phyloP scores from a whole-genome alignment of 2,329 filamentous ascomycete species.

The Zasmidium angulare region DNA sequence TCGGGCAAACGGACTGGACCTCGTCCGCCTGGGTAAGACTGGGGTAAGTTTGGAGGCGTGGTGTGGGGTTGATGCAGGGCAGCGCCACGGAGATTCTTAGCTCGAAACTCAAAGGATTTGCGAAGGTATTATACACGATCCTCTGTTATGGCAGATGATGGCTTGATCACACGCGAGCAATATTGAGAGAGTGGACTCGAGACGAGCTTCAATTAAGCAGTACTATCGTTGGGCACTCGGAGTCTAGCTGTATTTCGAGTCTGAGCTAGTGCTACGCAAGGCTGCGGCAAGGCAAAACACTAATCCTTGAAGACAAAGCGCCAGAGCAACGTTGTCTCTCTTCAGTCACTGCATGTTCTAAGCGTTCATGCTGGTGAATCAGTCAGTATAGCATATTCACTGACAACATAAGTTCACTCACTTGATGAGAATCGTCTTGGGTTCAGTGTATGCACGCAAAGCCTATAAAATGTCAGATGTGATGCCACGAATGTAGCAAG shows the following conservation, averaged over 20 bases:
- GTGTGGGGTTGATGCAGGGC: neutral
- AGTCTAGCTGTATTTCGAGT: no score
- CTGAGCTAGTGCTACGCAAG: no score
- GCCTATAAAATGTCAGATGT: conserved; percentile 21
- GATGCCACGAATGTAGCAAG: neutral
- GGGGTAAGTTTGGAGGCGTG: neutral
- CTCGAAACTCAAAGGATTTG: neutral
- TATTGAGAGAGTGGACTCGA: no score
- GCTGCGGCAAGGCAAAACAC: no score
- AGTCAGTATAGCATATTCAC: neutral
- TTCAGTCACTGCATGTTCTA: no score
- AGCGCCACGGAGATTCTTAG: neutral
- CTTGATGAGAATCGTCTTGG: conserved; percentile 5
- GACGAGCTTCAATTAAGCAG: no score
- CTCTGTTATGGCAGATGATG: no score
- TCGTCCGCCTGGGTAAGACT: neutral
- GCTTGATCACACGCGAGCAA: no score
- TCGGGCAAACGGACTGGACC: neutral
- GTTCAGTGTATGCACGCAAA: conserved; percentile 58
- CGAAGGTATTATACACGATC: no score
- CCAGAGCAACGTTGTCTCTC: no score
- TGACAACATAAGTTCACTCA: neutral
- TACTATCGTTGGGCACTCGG: no score
- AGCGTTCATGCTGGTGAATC: conserved; percentile 1
- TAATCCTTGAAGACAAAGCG: no score